A percentile compares a stretch with the other conserved stretches of the same genome.
Evolutionary conservation across 192 early-diverging fungal genomes (phyloP).

Genomic region (Haplosporangium gracile): DNA sequence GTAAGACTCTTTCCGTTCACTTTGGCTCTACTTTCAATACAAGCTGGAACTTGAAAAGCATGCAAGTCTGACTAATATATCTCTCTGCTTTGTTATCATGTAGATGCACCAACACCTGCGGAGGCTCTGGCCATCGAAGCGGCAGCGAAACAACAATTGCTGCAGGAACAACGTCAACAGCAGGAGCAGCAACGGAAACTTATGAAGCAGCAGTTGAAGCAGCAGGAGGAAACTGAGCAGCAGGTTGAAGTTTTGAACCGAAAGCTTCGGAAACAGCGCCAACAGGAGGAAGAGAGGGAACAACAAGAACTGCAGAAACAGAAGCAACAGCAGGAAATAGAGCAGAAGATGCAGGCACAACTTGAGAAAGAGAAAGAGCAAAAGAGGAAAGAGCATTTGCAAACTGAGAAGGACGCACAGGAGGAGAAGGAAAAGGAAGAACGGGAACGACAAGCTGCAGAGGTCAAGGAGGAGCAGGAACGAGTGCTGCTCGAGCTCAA

Average conservation of each 20-base stretch:
- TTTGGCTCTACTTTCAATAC: background rate
- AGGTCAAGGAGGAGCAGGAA: background rate
- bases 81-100: background rate
- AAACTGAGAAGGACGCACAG: background rate
- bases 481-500: conserved; percentile 19
- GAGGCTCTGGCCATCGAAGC: conserved; percentile 52
- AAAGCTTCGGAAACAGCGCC: conserved; percentile 31
- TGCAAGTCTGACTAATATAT: background rate
- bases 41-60: background rate
- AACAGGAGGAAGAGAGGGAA: conserved; percentile 30
- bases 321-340: conserved; percentile 30
- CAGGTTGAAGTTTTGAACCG: conserved; percentile 18
- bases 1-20: conserved; percentile 10
- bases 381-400: conserved; percentile 6
- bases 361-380: conserved; percentile 33
- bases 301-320: conserved; percentile 25
- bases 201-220: conserved; percentile 22
- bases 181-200: conserved; percentile 40
- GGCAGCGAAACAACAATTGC: conserved; percentile 48
- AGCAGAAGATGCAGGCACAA: conserved; percentile 31
- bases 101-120: conserved; percentile 47
- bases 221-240: conserved; percentile 31
- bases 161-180: conserved; percentile 41
- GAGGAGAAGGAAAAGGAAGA: conserved; percentile 23
- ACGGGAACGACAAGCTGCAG: conserved; percentile 2